A percentile compares a stretch with the other conserved stretches of the same genome.
These are phyloP conservation scores for Phytopythium ostracodes DNA, from an alignment of 352 stramenopile genomes.

Conservation along the genomic window DNA sequence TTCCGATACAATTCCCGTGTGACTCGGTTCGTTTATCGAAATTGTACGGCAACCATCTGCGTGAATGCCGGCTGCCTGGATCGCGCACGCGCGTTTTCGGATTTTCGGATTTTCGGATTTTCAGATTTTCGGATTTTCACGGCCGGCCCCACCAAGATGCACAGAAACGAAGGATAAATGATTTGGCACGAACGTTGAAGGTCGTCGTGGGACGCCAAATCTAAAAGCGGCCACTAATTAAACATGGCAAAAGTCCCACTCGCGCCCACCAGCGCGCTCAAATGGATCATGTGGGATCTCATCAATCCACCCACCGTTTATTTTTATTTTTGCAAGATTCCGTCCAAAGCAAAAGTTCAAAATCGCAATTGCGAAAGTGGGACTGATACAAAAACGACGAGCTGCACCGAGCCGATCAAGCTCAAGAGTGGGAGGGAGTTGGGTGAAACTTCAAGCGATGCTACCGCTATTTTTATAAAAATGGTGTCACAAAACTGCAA, in stretches of 20 bases:
- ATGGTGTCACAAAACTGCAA: background rate
- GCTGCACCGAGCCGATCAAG: background rate
- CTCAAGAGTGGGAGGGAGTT: background rate
- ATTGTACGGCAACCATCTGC: background rate
- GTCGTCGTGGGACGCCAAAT: no score
- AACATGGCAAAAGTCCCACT: background rate
- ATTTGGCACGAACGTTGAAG: slow-evolving; percentile 8
- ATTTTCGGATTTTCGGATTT: background rate
- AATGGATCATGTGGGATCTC: background rate
- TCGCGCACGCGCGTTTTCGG: background rate
- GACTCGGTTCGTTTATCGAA: background rate
- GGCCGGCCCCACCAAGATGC: background rate
- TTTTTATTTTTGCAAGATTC: background rate
- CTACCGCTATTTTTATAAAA: background rate
- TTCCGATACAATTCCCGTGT: background rate
- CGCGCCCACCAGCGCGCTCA: no score
- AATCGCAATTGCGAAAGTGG: background rate
- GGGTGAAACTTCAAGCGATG: background rate
- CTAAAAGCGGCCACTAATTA: no score
- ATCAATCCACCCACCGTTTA: background rate
- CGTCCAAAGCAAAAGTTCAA: background rate
- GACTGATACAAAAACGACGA: background rate
- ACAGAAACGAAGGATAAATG: background rate
- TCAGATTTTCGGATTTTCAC: no score
- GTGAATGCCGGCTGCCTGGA: background rate